Base-by-base conservation (phyloP, 1,139 yeast species). In the Blastobotrys proliferans region DNA sequence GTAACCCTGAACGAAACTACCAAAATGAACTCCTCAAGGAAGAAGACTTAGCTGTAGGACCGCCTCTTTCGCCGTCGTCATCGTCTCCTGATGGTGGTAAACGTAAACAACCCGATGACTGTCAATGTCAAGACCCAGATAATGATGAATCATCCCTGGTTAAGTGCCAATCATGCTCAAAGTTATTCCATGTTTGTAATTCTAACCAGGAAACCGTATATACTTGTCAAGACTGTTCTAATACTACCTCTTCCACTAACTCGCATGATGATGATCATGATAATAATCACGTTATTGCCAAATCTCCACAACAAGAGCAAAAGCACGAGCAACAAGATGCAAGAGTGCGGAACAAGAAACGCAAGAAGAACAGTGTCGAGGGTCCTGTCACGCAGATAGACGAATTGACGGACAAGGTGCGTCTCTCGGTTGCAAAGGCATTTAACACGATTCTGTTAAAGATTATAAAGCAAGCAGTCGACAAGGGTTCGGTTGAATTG, bases 381-480 rank as follows among this genome's bases (percentile, higher is more conserved):
- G 32, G 25, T 17, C 44, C 18, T 16, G 39, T 18, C 6, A 31
- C 35, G 22, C 24, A 39, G 14, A 32, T 43, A 11, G 51, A 46
- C 20, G 51, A 48, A 6, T 44, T 57, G 14, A 16, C 5, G 11
- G 41, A 46, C 3, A 40, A 40, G 36, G 46, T 70, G 13, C 64
- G 79, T 40, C 56, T 60, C 27, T 64, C 71, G 20, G 77, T 74
- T 5, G 62, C 62, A 11, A 61, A 61, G 26, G 72, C 70, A 46
- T 63, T 73, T 43, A 50, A 54, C 6, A 60, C 60, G 34, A 56
- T 69, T 18, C 63, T 71, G 35, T 47, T 41, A 33, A 65, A 66
- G 36, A 69, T 66, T 47, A 70, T 75, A 30, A 73, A 76, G 1
- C 66, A 62, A 11, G 69, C 72, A 6, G 53, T 61, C 19, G 46